Evolutionary conservation across 352 stramenopile genomes (phyloP), one percentile per base, ranked within the genome.

Genomic region (Phytophthora syringae): DNA sequence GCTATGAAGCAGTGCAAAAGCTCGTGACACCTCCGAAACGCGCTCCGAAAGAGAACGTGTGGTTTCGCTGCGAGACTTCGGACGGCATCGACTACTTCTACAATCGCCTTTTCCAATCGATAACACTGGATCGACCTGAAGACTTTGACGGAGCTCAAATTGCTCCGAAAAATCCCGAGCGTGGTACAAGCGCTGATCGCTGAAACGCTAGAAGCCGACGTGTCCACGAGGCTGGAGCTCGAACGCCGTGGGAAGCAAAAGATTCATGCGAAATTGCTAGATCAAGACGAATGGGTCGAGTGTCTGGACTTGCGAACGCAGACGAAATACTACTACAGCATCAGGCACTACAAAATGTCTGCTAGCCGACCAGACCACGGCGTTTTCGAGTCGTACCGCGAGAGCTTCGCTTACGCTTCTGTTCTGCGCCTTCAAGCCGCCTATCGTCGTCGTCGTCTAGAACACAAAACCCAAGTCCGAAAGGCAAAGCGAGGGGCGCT

Each of bases 221-320:
- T 79, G 30, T 55, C 71, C 2, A 72, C 61, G 22, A 74, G 83
- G 0, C 52, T 88, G 1, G 83, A 92, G 22, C 56, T 92, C 5
- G 83, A 92, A 49, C 70, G 69, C 3, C 76, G 80, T 37, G 70
- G 68, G 27, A 77, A 80, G 40, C 69, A 80, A 13, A 74, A 67
- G 18, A 59, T 78, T 16, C 75, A 79, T 11, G 57, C 76, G 0
- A 40, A 78, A 45, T 66, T 87, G 13, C 67, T 90, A 3, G 79
- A 79, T 1, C 79, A 90, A 49, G 82, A 92, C 27, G 63, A 87
- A 50, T 92, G 83, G 83, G 64, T 92, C 43, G 74, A 92, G 44
- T 92, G 80, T 64, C 28, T 80, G 4, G 77, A 92, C 45, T 44
- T 47, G 7, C 62, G 56, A 45, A 79, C 77, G 20, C 60, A 76